Percentiles rank a stretch among this genome's conserved stretches.
phyloP scores from a whole-genome alignment of 1,139 yeast genomes.

The Saccharomycopsis hybrid region DNA sequence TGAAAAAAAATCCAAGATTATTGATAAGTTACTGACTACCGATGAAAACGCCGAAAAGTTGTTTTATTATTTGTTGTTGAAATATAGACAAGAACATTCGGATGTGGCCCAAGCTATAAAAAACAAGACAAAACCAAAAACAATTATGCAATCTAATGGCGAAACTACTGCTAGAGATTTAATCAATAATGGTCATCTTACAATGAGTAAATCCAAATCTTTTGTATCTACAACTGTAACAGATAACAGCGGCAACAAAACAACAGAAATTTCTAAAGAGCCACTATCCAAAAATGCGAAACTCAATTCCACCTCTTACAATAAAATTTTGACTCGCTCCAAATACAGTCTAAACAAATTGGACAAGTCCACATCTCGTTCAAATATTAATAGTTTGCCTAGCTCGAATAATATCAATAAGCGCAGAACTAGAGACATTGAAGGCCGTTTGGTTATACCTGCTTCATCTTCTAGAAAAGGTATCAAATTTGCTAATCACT shows the following conservation, averaged over 20 bases:
- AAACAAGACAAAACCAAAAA: constrained; percentile 15
- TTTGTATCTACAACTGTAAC: constrained; percentile 41
- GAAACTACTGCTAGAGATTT: constrained; percentile 19
- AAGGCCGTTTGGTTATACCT: constrained; percentile 28
- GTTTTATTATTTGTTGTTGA: constrained; percentile 74
- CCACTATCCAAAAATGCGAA: constrained; percentile 29
- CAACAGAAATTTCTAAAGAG: constrained; percentile 27
- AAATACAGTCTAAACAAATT: constrained; percentile 11
- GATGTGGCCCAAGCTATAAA: constrained; percentile 20
- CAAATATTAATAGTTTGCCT: constrained; percentile 9
- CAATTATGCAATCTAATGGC: constrained; percentile 14
- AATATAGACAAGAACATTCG: constrained; percentile 75
- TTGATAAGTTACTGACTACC: constrained; percentile 51
- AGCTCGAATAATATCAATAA: constrained; percentile 21
- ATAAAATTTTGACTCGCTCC: constrained; percentile 16
- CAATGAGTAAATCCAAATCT: constrained; percentile 41
- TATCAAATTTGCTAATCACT: constrained; percentile 29
- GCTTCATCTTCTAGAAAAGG: constrained; percentile 35
- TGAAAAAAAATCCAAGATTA: constrained; percentile 54
- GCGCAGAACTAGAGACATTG: constrained; percentile 20
- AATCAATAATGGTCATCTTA: constrained; percentile 22
- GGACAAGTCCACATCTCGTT: constrained; percentile 3
- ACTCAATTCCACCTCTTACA: constrained; percentile 15
- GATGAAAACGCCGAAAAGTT: constrained; percentile 78
- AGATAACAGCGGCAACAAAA: constrained; percentile 33